Conservation (phyloP, 345 rosid genomes). For the Nasturtium officinale region DNA sequence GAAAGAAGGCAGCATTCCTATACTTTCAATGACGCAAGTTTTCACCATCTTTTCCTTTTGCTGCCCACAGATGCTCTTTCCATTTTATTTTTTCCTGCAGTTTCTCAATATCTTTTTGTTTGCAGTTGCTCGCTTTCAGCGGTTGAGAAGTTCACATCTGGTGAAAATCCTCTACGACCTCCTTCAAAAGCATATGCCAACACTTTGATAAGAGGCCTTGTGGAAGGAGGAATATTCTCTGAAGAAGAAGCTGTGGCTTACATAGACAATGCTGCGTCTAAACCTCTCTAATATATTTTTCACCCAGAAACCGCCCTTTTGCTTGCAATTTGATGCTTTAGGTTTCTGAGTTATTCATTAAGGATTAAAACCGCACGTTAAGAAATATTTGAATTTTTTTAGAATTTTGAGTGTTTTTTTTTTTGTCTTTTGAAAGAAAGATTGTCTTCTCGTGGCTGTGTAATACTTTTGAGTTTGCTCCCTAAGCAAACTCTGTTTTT, state of each 20-base stretch:
- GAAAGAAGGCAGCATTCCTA: constrained; percentile 58
- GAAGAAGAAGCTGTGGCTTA: constrained; percentile 65
- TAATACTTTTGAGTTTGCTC: constrained; percentile 12
- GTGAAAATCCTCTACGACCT: constrained; percentile 52
- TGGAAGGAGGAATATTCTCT: constrained; percentile 70
- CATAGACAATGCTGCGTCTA: constrained; percentile 58
- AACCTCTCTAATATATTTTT: constrained; percentile 48
- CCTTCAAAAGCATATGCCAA: constrained; percentile 59
- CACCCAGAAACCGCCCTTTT: constrained; percentile 15
- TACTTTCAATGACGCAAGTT: constrained; percentile 82
- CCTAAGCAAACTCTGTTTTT: constrained; percentile 13
- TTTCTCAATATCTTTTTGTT: background rate
- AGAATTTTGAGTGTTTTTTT: background rate
- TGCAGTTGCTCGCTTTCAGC: constrained; percentile 58
- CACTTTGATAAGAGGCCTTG: constrained; percentile 62
- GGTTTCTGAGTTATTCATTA: constrained; percentile 26
- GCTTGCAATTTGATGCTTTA: background rate
- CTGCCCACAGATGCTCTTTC: background rate
- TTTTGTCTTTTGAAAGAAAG: constrained; percentile 5
- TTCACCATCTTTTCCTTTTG: background rate
- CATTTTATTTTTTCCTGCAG: background rate
- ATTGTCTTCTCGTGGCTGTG: constrained; percentile 16
- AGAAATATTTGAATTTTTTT: background rate
- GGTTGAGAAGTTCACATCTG: constrained; percentile 51
- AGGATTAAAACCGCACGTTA: constrained; percentile 9